Evolutionary conservation across 2,329 filamentous ascomycete species (phyloP).

Genomic region (Thielaviopsis cerberus): DNA sequence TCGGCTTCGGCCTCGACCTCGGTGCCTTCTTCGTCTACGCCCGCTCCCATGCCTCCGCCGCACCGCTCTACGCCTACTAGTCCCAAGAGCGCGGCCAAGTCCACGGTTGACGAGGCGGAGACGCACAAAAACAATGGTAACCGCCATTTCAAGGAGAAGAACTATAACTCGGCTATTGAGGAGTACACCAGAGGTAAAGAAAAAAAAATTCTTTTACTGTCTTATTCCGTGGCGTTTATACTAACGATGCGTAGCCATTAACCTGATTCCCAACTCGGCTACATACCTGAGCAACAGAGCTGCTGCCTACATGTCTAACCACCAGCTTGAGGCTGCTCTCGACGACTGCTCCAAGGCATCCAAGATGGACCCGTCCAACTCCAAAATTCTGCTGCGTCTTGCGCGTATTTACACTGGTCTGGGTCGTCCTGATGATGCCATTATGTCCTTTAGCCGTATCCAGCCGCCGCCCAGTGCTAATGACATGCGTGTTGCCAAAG

Average conservation of each 20-base stretch:
- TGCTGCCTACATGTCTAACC: constrained; percentile 79
- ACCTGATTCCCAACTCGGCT: constrained; percentile 65
- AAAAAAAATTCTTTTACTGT: constrained; percentile 16
- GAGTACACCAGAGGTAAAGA: constrained; percentile 98
- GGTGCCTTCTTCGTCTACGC: constrained; percentile 29
- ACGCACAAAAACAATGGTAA: constrained; percentile 84
- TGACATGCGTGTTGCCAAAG: constrained; percentile 64
- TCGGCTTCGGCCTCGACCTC: constrained; percentile 30
- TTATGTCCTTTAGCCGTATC: constrained; percentile 66
- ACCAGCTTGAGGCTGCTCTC: constrained; percentile 58
- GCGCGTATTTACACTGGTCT: constrained; percentile 79
- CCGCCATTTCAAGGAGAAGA: constrained; percentile 88
- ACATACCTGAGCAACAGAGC: constrained; percentile 91
- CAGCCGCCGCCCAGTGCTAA: constrained; percentile 64
- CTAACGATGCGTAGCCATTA: constrained; percentile 48
- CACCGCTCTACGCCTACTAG: constrained; percentile 37
- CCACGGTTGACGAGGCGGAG: constrained; percentile 58
- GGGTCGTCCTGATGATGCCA: constrained; percentile 70
- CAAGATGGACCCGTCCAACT: constrained; percentile 66
- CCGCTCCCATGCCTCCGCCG: constrained; percentile 46
- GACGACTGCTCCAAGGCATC: constrained; percentile 73
- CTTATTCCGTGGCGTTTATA: not conserved
- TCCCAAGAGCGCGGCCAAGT: constrained; percentile 37
- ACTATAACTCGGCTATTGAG: constrained; percentile 71
- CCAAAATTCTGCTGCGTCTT: constrained; percentile 74